Evolutionary conservation across 345 rosid genomes (phyloP).

Genomic region (Camelina neglecta): DNA sequence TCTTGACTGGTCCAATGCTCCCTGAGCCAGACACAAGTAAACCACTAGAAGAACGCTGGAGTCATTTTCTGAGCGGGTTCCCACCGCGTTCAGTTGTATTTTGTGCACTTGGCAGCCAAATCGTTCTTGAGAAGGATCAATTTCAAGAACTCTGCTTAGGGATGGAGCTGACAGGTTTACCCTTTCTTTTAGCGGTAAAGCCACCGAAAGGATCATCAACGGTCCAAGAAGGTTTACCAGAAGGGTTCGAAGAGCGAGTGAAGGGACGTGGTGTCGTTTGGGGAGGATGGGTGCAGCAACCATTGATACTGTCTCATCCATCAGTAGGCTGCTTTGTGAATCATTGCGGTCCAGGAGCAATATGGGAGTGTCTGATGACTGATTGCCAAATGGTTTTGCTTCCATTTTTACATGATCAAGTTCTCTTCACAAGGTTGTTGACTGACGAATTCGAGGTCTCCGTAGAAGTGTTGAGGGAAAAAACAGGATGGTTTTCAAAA

Average conservation of each 20-base stretch:
- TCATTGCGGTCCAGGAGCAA: neutral
- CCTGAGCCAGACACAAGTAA: constrained; percentile 44
- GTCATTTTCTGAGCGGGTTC: constrained; percentile 54
- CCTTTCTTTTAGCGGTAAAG: constrained; percentile 61
- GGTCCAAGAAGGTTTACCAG: constrained; percentile 64
- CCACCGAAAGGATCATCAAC: constrained; percentile 59
- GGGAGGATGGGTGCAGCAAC: neutral
- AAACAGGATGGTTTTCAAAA: too few species aligned
- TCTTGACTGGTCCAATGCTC: constrained; percentile 68
- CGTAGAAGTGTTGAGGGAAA: too few species aligned
- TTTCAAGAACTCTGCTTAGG: constrained; percentile 72
- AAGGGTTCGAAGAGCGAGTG: constrained; percentile 56
- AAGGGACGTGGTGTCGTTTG: neutral
- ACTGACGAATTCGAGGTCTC: too few species aligned
- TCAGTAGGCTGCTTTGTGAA: neutral
- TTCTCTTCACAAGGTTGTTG: neutral
- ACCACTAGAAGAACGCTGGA: constrained; percentile 56
- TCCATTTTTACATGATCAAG: neutral
- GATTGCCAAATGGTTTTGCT: neutral
- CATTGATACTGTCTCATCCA: neutral
- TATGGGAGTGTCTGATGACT: neutral
- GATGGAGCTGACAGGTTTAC: constrained; percentile 60
- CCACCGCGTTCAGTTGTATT: constrained; percentile 52
- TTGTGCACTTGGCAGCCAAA: constrained; percentile 73
- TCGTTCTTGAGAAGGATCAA: constrained; percentile 57